Evolutionary conservation across 2,329 filamentous ascomycete species (phyloP).

Genomic region (Fusarium sp.): DNA sequence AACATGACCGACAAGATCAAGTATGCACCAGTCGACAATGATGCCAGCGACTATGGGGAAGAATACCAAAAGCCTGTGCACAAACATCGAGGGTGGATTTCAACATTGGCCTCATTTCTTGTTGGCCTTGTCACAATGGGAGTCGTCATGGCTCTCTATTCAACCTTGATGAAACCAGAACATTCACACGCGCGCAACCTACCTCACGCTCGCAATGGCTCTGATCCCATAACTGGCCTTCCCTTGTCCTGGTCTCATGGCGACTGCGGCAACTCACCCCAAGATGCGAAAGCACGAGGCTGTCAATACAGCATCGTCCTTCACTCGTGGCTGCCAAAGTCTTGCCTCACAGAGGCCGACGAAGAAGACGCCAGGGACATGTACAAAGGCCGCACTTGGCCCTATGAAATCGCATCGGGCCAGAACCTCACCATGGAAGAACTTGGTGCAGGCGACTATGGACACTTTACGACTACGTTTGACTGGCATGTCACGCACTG

Average conservation of each 20-base stretch:
- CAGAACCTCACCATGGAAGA: conserved; percentile 10
- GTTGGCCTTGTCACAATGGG: conserved; percentile 7
- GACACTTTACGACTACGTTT: background rate
- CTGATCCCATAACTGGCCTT: conserved; percentile 8
- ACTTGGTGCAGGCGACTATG: background rate
- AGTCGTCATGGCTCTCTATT: background rate
- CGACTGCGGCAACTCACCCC: conserved; percentile 12
- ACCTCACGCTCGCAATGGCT: conserved; percentile 2
- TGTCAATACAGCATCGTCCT: conserved; percentile 19
- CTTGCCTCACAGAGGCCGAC: conserved; percentile 9
- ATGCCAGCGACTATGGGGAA: background rate
- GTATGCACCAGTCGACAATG: background rate
- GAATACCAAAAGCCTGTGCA: background rate
- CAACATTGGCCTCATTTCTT: background rate
- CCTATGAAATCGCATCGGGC: background rate
- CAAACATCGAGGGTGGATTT: background rate
- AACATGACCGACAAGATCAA: conserved; percentile 4
- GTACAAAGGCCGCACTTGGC: conserved; percentile 5
- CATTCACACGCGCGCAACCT: background rate
- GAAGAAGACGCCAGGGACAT: conserved; percentile 2
- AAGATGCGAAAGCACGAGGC: conserved; percentile 3
- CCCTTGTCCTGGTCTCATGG: conserved; percentile 18
- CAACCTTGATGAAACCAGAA: background rate
- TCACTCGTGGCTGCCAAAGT: conserved; percentile 16
- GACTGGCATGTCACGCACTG: conserved; percentile 24